Conservation (phyloP, 495 filamentous ascomycete species). For the Podospora fimiseda region DNA sequence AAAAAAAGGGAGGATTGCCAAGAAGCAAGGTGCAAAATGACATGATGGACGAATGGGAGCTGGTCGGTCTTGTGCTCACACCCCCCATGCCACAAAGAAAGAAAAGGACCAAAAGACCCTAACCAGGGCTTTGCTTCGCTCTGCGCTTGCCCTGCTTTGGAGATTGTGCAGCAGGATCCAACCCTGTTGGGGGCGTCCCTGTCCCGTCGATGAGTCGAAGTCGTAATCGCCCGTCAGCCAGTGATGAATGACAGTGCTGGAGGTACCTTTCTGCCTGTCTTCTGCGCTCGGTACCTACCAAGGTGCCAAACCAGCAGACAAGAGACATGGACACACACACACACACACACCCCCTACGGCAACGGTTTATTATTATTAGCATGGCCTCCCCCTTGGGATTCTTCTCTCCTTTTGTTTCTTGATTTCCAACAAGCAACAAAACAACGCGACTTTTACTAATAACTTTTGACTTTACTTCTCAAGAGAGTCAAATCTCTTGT, state of each 20-base stretch:
- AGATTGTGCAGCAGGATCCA: background rate
- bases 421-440: slow-evolving; percentile 38
- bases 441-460: slow-evolving; percentile 33
- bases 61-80: background rate
- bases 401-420: slow-evolving; percentile 26
- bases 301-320: background rate
- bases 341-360: background rate
- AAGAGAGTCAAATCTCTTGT: slow-evolving; percentile 45
- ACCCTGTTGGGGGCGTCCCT: background rate
- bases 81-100: background rate
- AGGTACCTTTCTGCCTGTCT: background rate
- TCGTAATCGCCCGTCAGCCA: background rate
- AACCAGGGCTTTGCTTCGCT: background rate
- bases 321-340: background rate
- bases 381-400: slow-evolving; percentile 14
- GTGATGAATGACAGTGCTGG: background rate
- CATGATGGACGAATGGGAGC: background rate
- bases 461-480: slow-evolving; percentile 30
- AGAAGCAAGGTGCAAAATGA: background rate
- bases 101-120: too few relatives aligned
- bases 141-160: background rate
- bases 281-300: slow-evolving; percentile 6
- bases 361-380: slow-evolving; percentile 18
- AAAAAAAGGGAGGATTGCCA: background rate
- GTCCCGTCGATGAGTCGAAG: background rate